Evolutionary conservation across 345 rosid species (phyloP).

Genomic region (Euphorbia pulcherrima): DNA sequence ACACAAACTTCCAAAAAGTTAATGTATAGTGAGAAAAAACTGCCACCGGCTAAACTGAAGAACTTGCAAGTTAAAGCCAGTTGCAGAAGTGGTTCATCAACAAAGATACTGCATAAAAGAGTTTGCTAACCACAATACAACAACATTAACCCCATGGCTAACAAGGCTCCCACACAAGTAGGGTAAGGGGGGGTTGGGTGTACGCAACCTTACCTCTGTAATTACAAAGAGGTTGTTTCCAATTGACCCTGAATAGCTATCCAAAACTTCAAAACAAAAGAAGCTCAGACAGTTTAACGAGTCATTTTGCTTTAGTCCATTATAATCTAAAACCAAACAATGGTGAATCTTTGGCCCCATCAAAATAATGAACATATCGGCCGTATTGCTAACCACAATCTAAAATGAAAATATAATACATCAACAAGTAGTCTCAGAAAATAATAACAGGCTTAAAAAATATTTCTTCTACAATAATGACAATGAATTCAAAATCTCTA

Average conservation of each 20-base stretch:
- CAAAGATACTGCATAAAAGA: not conserved
- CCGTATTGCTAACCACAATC: not conserved
- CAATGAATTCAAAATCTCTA: not conserved
- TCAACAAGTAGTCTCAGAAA: not conserved
- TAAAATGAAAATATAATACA: not conserved
- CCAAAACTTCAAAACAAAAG: too few species aligned
- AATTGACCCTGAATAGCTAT: too few species aligned
- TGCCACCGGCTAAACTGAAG: not conserved
- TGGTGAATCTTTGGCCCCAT: too few species aligned
- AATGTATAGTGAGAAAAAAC: not conserved
- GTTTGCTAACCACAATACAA: not conserved
- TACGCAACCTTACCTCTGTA: too few species aligned
- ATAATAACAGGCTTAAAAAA: not conserved
- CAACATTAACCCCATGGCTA: too few species aligned
- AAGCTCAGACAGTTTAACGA: too few species aligned
- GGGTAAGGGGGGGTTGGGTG: too few species aligned
- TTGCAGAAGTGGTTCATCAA: conserved; percentile 1
- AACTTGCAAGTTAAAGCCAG: not conserved
- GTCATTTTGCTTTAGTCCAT: too few species aligned
- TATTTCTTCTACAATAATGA: not conserved
- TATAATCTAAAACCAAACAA: too few species aligned
- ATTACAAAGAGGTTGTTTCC: too few species aligned
- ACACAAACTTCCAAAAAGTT: not conserved
- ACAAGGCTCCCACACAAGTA: too few species aligned
- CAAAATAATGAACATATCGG: too few species aligned